Evolutionary conservation across 768 basidiomycete species (phyloP).

Genomic region (Grammothele lineata): DNA sequence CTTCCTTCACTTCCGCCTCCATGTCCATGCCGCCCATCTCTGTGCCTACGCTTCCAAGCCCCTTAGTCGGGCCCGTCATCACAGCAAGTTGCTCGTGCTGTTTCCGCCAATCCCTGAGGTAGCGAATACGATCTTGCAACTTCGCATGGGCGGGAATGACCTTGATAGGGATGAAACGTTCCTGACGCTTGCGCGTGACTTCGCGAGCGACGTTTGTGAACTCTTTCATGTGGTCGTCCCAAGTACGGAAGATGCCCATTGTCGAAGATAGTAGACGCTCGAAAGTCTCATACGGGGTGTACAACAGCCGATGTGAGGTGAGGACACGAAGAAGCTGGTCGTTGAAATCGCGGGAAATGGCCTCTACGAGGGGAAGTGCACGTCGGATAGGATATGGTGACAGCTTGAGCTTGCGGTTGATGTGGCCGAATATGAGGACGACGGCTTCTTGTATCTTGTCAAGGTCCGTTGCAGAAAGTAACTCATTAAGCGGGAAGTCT

Average conservation of each 20-base stretch:
- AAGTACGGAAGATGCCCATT: constrained; percentile 56
- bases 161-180: constrained; percentile 97
- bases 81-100: constrained; percentile 96
- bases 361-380: constrained; percentile 94
- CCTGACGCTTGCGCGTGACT: constrained; percentile 81
- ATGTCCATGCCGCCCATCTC: constrained; percentile 92
- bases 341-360: constrained; percentile 96
- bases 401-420: constrained; percentile 92
- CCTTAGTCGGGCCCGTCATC: constrained; percentile 95
- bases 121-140: constrained; percentile 81
- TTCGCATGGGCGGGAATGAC: constrained; percentile 87
- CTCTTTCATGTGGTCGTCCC: constrained; percentile 64
- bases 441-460: constrained; percentile 92
- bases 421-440: constrained; percentile 82
- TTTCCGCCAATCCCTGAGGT: constrained; percentile 89
- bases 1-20: constrained; percentile 96
- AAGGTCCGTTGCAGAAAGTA: constrained; percentile 93
- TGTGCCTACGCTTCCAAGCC: constrained; percentile 65
- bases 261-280: constrained; percentile 78
- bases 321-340: constrained; percentile 90
- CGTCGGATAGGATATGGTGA: constrained; percentile 97
- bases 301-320: constrained; percentile 86
- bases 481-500: constrained; percentile 96
- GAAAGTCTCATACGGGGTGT: constrained; percentile 92
- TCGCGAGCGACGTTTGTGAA: constrained; percentile 77